Percentiles rank a stretch among this genome's conserved stretches.
phyloP scores from a whole-genome alignment of 2,329 filamentous ascomycete genomes.

The Phaeosphaeria sp. region DNA sequence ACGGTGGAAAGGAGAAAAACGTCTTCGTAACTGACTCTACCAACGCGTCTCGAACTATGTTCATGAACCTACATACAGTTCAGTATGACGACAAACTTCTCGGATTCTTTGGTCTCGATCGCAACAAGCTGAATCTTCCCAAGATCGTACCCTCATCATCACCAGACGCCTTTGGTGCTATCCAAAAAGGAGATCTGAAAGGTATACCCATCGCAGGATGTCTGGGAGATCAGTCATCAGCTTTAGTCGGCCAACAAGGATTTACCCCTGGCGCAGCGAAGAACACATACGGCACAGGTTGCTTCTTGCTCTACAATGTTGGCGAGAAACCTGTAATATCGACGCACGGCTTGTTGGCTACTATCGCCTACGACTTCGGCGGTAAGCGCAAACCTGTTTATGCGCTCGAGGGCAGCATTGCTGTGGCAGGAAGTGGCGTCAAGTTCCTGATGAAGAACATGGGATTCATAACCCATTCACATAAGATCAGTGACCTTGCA shows the following conservation, averaged over 20 bases:
- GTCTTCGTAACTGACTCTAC: constrained; percentile 84
- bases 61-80: constrained; percentile 84
- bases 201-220: constrained; percentile 81
- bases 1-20: constrained; percentile 71
- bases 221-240: constrained; percentile 85
- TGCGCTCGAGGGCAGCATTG: constrained; percentile 83
- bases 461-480: constrained; percentile 65
- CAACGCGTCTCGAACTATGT: constrained; percentile 92
- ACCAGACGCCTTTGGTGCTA: constrained; percentile 71
- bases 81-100: constrained; percentile 80
- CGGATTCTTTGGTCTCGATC: constrained; percentile 79
- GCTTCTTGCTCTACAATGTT: constrained; percentile 89
- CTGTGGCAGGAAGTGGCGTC: constrained; percentile 80
- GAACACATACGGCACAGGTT: constrained; percentile 91
- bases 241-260: constrained; percentile 83
- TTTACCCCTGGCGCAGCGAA: constrained; percentile 84
- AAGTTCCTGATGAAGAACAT: constrained; percentile 72
- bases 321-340: constrained; percentile 86
- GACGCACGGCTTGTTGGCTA: constrained; percentile 81
- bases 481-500: constrained; percentile 70
- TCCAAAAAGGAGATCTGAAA: constrained; percentile 61
- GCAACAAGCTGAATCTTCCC: constrained; percentile 75
- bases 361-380: constrained; percentile 84
- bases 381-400: constrained; percentile 72
- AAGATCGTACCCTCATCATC: constrained; percentile 84